Percentiles rank a stretch among this genome's conserved stretches.
phyloP scores from a whole-genome alignment of 2,329 filamentous ascomycete genomes.

The Diplodia mutila region DNA sequence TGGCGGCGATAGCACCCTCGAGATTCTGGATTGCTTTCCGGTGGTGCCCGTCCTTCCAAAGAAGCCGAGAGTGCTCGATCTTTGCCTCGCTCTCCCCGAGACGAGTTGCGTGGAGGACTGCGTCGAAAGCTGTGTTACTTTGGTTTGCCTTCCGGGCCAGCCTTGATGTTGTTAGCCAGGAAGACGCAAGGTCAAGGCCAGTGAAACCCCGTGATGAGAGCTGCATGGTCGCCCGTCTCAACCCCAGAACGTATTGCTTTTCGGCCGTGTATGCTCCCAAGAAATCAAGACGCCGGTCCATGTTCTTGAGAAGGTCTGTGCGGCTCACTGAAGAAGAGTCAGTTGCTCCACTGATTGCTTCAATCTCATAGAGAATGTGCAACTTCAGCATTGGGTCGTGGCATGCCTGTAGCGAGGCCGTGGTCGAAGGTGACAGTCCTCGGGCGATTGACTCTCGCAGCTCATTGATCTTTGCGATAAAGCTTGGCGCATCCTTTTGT shows the following conservation, averaged over 20 bases:
- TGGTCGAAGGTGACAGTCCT: constrained; percentile 75
- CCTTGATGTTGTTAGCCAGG: constrained; percentile 84
- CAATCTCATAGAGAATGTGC: constrained; percentile 85
- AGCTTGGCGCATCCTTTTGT: constrained; percentile 54
- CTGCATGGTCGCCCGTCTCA: constrained; percentile 87
- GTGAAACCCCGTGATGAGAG: constrained; percentile 71
- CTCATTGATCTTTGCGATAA: constrained; percentile 62
- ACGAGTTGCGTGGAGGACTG: constrained; percentile 83
- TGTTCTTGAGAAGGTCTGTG: constrained; percentile 51
- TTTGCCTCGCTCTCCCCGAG: constrained; percentile 85
- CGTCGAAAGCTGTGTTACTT: constrained; percentile 87
- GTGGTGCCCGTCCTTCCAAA: constrained; percentile 93
- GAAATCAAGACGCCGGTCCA: constrained; percentile 81
- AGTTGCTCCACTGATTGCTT: constrained; percentile 65
- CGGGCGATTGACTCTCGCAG: constrained; percentile 73
- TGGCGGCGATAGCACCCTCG: constrained; percentile 80
- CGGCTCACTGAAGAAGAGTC: constrained; percentile 38
- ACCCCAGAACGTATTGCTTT: constrained; percentile 89
- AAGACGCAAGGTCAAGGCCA: constrained; percentile 74
- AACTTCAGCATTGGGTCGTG: constrained; percentile 85
- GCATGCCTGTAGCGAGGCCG: constrained; percentile 78
- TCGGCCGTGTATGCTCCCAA: constrained; percentile 87
- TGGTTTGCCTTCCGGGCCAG: constrained; percentile 85
- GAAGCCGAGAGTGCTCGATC: constrained; percentile 88
- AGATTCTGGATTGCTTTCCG: constrained; percentile 93